Evolutionary conservation across 768 basidiomycete genomes (phyloP), one percentile per base, ranked within the genome.

Genomic region (Cystobasidium onofrii): DNA sequence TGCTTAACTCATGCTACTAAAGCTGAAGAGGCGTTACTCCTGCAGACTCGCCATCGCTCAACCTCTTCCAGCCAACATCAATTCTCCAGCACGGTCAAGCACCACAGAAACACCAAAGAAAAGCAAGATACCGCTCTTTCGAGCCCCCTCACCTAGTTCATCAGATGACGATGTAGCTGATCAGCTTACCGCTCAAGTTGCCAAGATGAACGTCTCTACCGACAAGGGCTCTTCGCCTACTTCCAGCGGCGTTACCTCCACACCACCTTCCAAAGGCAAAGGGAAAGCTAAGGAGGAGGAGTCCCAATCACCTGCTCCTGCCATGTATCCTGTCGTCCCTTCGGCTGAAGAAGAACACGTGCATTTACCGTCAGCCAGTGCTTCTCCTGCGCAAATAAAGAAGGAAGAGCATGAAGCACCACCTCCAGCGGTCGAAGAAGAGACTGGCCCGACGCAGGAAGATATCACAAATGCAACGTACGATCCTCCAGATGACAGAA

Each of bases 401-500:
- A 25, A 29, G 36, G 50, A 33, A 50, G 13, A 67, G 25, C 44
- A 34, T 27, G 65, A 75, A 74, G 57, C 57, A 29, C 17, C 27
- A 27, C 57, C 57, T 54, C 66, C n/a, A n/a, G 64, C 75, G 34
- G 62, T 67, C 23, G 74, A 76, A 44, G 62, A 73, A 63, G 25
- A 62, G 64, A 64, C 73, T 39, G 44, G 74, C 25, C 36, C 74
- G 36, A 36, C 76, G 6, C 64, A 60, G 34, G 78, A 80, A 61
- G 81, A 81, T 54, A 81, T 80, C 1, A 80, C 80, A 76, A 79
- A 79, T 77, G 44, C 78, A 80, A 12, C 80, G 78, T 1, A 75
- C 80, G 33, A 73, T 80, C 17, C 75, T 77, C 46, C 75, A 75
- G 36, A 78, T 76, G 67, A 72, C 13, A 57, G 64, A 34, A 65